Conservation (phyloP, 2,329 filamentous ascomycete genomes). For the Dothideomycetes sp. region DNA sequence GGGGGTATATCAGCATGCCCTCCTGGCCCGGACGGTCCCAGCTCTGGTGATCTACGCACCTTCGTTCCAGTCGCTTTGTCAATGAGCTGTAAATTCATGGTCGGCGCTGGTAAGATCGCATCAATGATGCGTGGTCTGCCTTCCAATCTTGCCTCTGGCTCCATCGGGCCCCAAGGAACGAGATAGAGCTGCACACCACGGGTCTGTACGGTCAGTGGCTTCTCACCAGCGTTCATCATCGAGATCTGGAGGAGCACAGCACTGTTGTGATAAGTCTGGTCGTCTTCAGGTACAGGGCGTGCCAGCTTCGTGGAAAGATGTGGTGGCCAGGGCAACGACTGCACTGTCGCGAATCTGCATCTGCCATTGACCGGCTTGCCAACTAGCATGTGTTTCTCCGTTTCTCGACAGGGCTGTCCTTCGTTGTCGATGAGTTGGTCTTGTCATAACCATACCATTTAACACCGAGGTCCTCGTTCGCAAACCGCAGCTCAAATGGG, state of each 20-base stretch:
- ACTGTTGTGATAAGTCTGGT: not conserved
- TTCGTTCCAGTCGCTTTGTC: not conserved
- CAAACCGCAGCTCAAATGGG: not conserved
- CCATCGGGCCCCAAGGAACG: not conserved
- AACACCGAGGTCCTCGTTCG: not conserved
- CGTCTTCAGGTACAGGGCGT: not conserved
- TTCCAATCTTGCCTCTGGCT: not conserved
- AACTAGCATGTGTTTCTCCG: not conserved
- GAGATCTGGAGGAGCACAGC: not conserved
- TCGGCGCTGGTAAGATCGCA: not conserved
- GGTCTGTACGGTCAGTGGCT: not conserved
- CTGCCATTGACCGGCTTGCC: not conserved
- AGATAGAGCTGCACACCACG: not conserved
- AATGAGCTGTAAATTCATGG: not conserved
- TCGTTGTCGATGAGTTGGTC: not conserved
- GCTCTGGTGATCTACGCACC: not conserved
- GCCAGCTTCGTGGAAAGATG: not conserved
- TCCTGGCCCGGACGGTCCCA: not conserved
- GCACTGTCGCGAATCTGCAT: not conserved
- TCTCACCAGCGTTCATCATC: not conserved
- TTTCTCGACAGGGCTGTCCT: not conserved
- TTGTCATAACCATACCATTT: not conserved
- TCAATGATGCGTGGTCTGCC: not conserved
- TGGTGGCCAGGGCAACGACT: not conserved
- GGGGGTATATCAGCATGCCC: not conserved